A percentile compares a stretch with the other conserved stretches of the same genome.
These are phyloP conservation scores for Histomonas meleagridis DNA, from an alignment of 208 protist genomes.

Conservation along the genomic window DNA sequence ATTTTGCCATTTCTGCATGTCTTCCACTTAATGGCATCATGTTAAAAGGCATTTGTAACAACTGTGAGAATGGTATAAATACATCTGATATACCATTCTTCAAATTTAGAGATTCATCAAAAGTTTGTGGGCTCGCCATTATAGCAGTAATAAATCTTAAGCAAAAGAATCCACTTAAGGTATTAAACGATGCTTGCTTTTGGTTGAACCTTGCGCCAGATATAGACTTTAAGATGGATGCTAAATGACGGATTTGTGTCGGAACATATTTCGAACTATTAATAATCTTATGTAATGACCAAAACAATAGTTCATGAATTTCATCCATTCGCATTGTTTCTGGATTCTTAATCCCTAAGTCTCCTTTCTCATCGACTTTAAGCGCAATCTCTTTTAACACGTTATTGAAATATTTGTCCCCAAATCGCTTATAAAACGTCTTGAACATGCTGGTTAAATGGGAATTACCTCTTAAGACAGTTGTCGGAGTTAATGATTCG, in stretches of 20 bases:
- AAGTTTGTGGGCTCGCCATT: not conserved
- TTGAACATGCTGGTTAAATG: conserved; percentile 18
- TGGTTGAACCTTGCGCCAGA: not conserved
- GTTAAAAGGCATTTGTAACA: not conserved
- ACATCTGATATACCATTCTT: not conserved
- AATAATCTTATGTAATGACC: not conserved
- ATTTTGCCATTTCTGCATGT: not conserved
- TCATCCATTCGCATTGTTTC: too few relatives aligned
- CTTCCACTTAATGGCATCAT: not conserved
- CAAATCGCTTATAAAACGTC: not conserved
- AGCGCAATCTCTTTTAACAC: not conserved
- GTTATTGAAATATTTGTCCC: not conserved
- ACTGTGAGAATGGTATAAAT: not conserved
- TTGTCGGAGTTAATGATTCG: not conserved
- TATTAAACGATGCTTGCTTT: not conserved
- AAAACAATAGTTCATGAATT: not conserved
- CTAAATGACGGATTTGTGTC: not conserved
- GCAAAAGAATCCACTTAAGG: not conserved
- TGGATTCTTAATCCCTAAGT: not conserved
- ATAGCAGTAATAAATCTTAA: not conserved
- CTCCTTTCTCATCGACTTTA: not conserved
- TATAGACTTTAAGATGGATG: not conserved
- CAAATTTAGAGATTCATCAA: not conserved
- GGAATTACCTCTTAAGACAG: not conserved
- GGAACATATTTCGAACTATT: not conserved